Percentiles rank a stretch among this genome's conserved stretches.
Conservation (phyloP, 2,329 filamentous ascomycete genomes). For the Phialocephala subalpina region DNA sequence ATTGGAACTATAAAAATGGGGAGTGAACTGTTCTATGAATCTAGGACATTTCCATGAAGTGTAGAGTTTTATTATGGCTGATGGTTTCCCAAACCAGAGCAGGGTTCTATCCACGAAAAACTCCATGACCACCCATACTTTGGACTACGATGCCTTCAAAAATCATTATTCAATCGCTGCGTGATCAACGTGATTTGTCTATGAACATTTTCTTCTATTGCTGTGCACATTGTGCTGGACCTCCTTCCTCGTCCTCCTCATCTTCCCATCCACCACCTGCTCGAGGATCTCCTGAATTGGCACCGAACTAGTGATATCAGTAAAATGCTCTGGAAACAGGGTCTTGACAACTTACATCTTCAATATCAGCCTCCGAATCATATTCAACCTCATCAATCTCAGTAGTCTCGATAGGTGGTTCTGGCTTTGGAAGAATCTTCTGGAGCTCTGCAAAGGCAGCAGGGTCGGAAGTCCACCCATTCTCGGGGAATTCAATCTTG, state of each 20-base stretch:
- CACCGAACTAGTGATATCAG: constrained; percentile 68
- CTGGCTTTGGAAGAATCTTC: constrained; percentile 75
- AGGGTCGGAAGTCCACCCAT: constrained; percentile 82
- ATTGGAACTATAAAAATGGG: too few species aligned
- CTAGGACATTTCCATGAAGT: not conserved
- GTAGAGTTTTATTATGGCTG: not conserved
- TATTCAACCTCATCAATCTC: constrained; percentile 89
- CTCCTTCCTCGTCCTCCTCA: constrained; percentile 67
- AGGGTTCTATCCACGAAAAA: not conserved
- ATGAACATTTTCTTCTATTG: constrained; percentile 37
- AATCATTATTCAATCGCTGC: constrained; percentile 19
- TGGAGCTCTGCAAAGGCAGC: constrained; percentile 73
- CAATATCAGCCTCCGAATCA: constrained; percentile 82
- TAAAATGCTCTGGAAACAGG: constrained; percentile 19
- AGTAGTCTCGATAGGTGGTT: constrained; percentile 64
- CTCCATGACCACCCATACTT: constrained; percentile 7
- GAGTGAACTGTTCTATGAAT: too few species aligned
- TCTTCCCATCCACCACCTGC: constrained; percentile 74
- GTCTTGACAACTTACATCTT: constrained; percentile 65
- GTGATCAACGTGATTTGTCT: constrained; percentile 20
- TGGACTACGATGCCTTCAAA: not conserved
- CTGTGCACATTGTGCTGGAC: constrained; percentile 68
- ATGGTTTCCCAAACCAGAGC: not conserved
- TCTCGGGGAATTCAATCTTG: constrained; percentile 87
- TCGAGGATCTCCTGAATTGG: constrained; percentile 72